Percentiles rank a stretch among this genome's conserved stretches.
Conservation (phyloP, 345 rosid species). For the Psidium guajava region DNA sequence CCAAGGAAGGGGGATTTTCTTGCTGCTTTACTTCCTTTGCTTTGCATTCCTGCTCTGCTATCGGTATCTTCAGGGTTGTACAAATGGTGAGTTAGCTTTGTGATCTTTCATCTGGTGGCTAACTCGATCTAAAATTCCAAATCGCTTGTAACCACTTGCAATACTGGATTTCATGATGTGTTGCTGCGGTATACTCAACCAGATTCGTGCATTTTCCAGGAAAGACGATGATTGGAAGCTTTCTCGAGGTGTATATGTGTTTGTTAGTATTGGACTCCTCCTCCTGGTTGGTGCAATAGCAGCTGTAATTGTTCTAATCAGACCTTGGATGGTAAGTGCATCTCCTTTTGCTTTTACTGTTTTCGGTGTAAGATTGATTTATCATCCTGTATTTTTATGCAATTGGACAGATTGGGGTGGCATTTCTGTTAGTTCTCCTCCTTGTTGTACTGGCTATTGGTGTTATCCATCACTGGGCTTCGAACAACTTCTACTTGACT, state of each 20-base stretch:
- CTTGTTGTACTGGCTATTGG: constrained; percentile 82
- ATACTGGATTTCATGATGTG: neutral
- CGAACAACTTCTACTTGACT: constrained; percentile 96
- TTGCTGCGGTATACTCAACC: neutral
- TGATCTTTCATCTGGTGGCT: neutral
- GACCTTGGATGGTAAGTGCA: constrained; percentile 92
- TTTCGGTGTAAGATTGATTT: neutral
- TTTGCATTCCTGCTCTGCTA: constrained; percentile 85
- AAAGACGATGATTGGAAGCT: constrained; percentile 96
- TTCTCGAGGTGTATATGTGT: constrained; percentile 84
- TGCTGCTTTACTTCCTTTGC: constrained; percentile 93
- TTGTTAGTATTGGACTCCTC: constrained; percentile 79
- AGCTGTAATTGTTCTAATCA: constrained; percentile 68
- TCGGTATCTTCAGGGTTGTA: constrained; percentile 84
- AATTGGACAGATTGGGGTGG: constrained; percentile 72
- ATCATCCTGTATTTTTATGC: constrained; percentile 7
- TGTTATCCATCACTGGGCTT: constrained; percentile 95
- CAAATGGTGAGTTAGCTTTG: constrained; percentile 55
- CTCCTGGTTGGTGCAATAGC: constrained; percentile 93
- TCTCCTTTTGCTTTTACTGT: constrained; percentile 1
- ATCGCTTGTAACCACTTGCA: neutral
- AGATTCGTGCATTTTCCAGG: constrained; percentile 30
- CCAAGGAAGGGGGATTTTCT: constrained; percentile 89
- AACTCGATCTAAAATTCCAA: neutral
- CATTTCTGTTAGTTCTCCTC: constrained; percentile 85